Percentiles rank a stretch among this genome's conserved stretches.
Conservation (phyloP, 768 basidiomycete genomes). For the Mycena latifolia region DNA sequence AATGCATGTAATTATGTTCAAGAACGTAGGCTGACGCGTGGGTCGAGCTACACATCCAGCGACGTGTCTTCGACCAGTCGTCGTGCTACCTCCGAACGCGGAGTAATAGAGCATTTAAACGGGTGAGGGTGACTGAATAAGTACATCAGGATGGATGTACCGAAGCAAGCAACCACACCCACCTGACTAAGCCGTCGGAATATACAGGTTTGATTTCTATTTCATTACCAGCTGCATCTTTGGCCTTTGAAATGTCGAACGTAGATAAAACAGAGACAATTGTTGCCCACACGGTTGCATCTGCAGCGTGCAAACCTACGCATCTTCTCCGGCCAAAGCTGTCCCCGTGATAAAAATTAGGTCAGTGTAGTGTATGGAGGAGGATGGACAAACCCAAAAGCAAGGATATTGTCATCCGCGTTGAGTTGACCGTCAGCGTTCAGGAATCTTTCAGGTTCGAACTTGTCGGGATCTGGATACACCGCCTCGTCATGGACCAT, state of each 20-base stretch:
- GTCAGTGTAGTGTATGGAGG: not conserved
- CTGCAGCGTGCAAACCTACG: constrained; percentile 6
- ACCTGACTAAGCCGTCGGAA: constrained; percentile 14
- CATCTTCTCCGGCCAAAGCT: constrained; percentile 18
- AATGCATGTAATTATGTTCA: too few relatives aligned
- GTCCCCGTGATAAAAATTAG: not conserved
- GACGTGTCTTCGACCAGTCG: not conserved
- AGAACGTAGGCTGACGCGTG: too few relatives aligned
- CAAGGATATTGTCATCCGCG: not conserved
- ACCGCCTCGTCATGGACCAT: constrained; percentile 43
- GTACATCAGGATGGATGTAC: not conserved
- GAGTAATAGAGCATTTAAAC: constrained; percentile 4
- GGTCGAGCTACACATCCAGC: not conserved
- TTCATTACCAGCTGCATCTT: constrained; percentile 63
- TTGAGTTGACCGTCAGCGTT: constrained; percentile 27
- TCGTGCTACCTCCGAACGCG: not conserved
- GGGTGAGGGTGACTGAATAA: too few relatives aligned
- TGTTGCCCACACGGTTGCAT: constrained; percentile 11
- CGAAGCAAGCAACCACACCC: not conserved
- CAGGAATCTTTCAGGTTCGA: constrained; percentile 44
- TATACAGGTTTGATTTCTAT: constrained; percentile 32
- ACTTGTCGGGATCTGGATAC: constrained; percentile 43
- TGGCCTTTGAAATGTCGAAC: constrained; percentile 39
- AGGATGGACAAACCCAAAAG: not conserved
- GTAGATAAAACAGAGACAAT: constrained; percentile 8